Base-by-base conservation (phyloP, 192 early-diverging fungal genomes). In the Mortierella claussenii region DNA sequence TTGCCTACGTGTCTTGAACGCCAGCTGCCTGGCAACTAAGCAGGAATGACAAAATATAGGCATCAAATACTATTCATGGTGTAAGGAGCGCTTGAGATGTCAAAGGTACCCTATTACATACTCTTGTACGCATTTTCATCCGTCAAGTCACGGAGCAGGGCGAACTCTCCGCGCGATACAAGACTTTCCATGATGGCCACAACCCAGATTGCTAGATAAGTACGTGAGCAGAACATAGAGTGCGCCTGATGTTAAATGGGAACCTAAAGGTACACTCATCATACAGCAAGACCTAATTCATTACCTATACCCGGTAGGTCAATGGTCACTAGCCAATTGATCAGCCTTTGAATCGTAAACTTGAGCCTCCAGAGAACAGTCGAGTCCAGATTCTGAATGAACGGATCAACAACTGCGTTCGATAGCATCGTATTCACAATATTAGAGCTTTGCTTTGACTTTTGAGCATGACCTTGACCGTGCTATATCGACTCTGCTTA, bases 391-490 rank as follows among this genome's bases (percentile, higher is more conserved):
- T 43, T 45, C 8, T 76, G 73, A 21, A 76, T 54, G 30, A 67
- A 76, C 21, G 73, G 65, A 21, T 76, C 64, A 21, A 76, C 73
- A 28, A 62, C 73, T 76, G 45, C n/a, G n/a, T n/a, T n/a, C n/a
- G n/a, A n/a, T n/a, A n/a, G n/a, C n/a, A n/a, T n/a, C n/a, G n/a
- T n/a, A n/a, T n/a, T n/a, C n/a, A n/a, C n/a, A n/a, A n/a, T n/a
- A n/a, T n/a, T n/a, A n/a, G n/a, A n/a, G n/a, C n/a, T n/a, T n/a
- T n/a, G n/a, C n/a, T n/a, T n/a, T n/a, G n/a, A n/a, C n/a, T n/a
- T n/a, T n/a, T n/a, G n/a, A n/a, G n/a, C n/a, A n/a, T n/a, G n/a
- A n/a, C n/a, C n/a, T n/a, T n/a, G n/a, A n/a, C n/a, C n/a, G n/a
- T n/a, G n/a, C n/a, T n/a, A n/a, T n/a, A n/a, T n/a, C n/a, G 13